phyloP scores from a whole-genome alignment of 179 eudicot species.

The Spinacia oleracea region DNA sequence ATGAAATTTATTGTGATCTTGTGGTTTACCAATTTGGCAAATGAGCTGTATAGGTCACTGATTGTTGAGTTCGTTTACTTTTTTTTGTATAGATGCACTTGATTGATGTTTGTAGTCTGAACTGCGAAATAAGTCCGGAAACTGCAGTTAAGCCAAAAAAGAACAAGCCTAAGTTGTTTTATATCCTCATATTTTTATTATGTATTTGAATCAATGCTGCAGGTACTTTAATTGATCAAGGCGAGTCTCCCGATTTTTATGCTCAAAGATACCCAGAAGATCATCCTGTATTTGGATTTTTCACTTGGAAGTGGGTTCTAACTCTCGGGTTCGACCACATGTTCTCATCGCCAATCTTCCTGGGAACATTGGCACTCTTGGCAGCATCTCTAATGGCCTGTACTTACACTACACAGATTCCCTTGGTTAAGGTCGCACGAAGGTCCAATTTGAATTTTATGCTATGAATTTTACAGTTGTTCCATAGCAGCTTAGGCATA shows the following conservation, averaged over 20 bases:
- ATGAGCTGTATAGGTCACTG: neutral
- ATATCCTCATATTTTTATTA: neutral
- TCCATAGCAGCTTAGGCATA: neutral
- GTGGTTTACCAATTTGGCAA: neutral
- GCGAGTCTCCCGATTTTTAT: slow-evolving; percentile 82
- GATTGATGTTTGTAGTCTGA: neutral
- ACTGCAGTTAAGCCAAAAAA: too few species aligned
- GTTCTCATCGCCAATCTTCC: slow-evolving; percentile 91
- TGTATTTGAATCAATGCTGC: slow-evolving; percentile 17
- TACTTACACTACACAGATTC: slow-evolving; percentile 95
- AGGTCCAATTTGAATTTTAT: slow-evolving; percentile 49
- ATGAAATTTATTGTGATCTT: neutral
- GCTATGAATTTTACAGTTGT: neutral
- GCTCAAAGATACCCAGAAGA: slow-evolving; percentile 82
- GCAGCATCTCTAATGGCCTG: slow-evolving; percentile 96
- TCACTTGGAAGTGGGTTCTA: slow-evolving; percentile 90
- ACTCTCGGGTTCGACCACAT: slow-evolving; percentile 88
- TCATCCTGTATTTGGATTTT: slow-evolving; percentile 79
- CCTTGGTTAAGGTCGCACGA: slow-evolving; percentile 91
- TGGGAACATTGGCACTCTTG: slow-evolving; percentile 59
- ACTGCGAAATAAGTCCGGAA: too few species aligned
- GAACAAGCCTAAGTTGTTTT: neutral
- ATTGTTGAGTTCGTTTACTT: neutral
- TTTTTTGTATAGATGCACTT: neutral
- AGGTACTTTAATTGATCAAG: slow-evolving; percentile 93